phyloP scores from a whole-genome alignment of 2,329 filamentous ascomycete species.

The Aspergillus versicolor region DNA sequence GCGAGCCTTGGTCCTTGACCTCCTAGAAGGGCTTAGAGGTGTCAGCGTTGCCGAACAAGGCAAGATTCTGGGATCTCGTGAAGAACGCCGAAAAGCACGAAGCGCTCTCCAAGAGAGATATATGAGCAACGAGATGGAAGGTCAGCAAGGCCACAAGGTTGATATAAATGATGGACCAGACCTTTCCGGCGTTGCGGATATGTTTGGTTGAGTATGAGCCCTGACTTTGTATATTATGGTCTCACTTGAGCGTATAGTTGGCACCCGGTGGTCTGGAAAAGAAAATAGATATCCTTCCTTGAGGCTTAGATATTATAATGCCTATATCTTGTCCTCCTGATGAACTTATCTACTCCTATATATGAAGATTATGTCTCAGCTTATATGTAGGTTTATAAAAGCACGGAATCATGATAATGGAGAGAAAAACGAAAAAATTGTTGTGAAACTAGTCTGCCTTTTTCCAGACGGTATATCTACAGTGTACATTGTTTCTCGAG shows the following conservation, averaged over 20 bases:
- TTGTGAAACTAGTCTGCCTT: conserved; percentile 27
- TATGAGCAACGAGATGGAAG: conserved; percentile 46
- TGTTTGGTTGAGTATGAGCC: conserved; percentile 44
- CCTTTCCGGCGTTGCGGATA: conserved; percentile 53
- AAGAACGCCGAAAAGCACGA: conserved; percentile 43
- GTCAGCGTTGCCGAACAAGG: conserved; percentile 93
- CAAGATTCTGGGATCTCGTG: conserved; percentile 59
- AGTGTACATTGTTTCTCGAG: conserved; percentile 20
- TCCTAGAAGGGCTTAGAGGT: conserved; percentile 82
- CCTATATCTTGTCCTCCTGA: background rate
- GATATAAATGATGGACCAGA: conserved; percentile 50
- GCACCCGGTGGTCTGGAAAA: background rate
- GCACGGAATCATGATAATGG: background rate
- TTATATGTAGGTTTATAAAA: background rate
- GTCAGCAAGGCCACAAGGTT: conserved; percentile 40
- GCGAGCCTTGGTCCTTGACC: conserved; percentile 75
- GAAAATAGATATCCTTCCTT: conserved; percentile 5
- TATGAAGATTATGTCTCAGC: background rate
- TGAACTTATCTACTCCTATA: background rate
- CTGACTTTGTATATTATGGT: conserved; percentile 20
- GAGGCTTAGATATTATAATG: conserved; percentile 2
- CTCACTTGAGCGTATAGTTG: conserved; percentile 2
- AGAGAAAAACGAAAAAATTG: conserved; percentile 12
- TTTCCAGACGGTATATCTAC: conserved; percentile 36
- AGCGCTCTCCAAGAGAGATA: conserved; percentile 44